phyloP scores from a whole-genome alignment of 2,329 filamentous ascomycete species.

The Ascosphaera aggregata region DNA sequence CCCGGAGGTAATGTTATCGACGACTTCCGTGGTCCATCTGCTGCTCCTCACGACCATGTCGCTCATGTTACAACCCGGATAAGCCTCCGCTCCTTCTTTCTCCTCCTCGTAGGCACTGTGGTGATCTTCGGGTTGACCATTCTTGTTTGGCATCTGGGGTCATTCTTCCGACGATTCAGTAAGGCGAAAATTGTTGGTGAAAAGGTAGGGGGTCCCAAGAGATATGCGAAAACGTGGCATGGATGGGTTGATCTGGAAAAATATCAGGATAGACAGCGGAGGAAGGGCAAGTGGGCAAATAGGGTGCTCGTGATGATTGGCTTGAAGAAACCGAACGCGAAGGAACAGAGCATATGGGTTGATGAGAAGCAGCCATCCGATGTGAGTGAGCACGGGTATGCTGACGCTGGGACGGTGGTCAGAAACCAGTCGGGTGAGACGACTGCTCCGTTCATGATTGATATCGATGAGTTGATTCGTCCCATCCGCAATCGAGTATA shows the following conservation, averaged over 20 bases:
- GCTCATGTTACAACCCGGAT: slow-evolving; percentile 10
- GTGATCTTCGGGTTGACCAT: slow-evolving; percentile 16
- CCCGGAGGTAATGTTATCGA: not conserved
- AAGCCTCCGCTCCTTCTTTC: slow-evolving; percentile 11
- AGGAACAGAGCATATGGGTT: too few relatives aligned
- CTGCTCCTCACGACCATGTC: slow-evolving; percentile 8
- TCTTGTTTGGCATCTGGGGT: slow-evolving; percentile 17
- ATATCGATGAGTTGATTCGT: not conserved
- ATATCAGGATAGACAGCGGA: slow-evolving; percentile 11
- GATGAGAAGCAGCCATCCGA: too few relatives aligned
- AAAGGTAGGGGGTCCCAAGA: slow-evolving; percentile 9
- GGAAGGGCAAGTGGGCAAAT: slow-evolving; percentile 7
- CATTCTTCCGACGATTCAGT: slow-evolving; percentile 15
- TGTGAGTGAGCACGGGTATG: not conserved
- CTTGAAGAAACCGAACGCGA: not conserved
- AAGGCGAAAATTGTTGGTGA: slow-evolving; percentile 11
- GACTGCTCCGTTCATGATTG: not conserved
- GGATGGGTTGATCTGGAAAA: slow-evolving; percentile 16
- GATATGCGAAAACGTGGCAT: slow-evolving; percentile 20
- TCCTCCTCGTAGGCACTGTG: slow-evolving; percentile 15
- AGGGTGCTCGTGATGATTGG: slow-evolving; percentile 9
- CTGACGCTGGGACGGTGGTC: not conserved
- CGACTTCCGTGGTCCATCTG: slow-evolving; percentile 4
- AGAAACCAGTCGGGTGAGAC: not conserved
- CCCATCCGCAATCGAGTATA: not conserved